These are phyloP conservation scores for Scheffersomyces illinoinensis DNA, from an alignment of 1,139 yeast species.

Conservation along the genomic window DNA sequence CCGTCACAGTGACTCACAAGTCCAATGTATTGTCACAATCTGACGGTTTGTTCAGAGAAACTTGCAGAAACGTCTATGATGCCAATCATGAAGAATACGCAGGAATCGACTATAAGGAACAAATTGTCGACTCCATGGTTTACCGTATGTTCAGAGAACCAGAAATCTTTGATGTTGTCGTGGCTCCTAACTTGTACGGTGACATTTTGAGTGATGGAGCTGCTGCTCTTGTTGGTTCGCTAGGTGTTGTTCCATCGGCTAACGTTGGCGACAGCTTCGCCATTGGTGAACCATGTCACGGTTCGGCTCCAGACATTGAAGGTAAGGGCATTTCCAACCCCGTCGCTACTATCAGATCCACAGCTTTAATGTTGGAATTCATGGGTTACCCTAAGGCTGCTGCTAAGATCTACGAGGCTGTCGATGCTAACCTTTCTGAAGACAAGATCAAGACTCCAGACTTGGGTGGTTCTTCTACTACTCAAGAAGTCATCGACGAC, in stretches of 20 bases:
- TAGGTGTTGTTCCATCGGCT: slow-evolving; percentile 98
- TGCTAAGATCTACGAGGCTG: slow-evolving; percentile 88
- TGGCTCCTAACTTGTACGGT: slow-evolving; percentile 97
- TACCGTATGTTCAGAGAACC: slow-evolving; percentile 99
- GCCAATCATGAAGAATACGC: slow-evolving; percentile 58
- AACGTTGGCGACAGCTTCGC: slow-evolving; percentile 96
- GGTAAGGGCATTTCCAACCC: slow-evolving; percentile 96
- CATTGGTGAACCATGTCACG: slow-evolving; percentile 99
- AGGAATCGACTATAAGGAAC: slow-evolving; percentile 76
- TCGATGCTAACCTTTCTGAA: slow-evolving; percentile 86
- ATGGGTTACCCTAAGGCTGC: slow-evolving; percentile 92
- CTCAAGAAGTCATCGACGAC: slow-evolving; percentile 85
- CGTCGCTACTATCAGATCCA: slow-evolving; percentile 94
- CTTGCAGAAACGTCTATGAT: slow-evolving; percentile 76
- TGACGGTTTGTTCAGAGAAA: slow-evolving; percentile 95
- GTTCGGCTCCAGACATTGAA: slow-evolving; percentile 97
- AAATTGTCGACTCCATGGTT: slow-evolving; percentile 98
- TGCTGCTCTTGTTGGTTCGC: slow-evolving; percentile 96
- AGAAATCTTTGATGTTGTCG: slow-evolving; percentile 93
- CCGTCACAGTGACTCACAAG: slow-evolving; percentile 93
- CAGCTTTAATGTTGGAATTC: slow-evolving; percentile 96
- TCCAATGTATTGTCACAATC: slow-evolving; percentile 90
- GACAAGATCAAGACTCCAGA: slow-evolving; percentile 88
- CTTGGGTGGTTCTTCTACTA: slow-evolving; percentile 84
- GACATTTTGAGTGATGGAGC: slow-evolving; percentile 98